Evolutionary conservation across 345 rosid genomes (phyloP).

Genomic region (Lumnitzera littorea): DNA sequence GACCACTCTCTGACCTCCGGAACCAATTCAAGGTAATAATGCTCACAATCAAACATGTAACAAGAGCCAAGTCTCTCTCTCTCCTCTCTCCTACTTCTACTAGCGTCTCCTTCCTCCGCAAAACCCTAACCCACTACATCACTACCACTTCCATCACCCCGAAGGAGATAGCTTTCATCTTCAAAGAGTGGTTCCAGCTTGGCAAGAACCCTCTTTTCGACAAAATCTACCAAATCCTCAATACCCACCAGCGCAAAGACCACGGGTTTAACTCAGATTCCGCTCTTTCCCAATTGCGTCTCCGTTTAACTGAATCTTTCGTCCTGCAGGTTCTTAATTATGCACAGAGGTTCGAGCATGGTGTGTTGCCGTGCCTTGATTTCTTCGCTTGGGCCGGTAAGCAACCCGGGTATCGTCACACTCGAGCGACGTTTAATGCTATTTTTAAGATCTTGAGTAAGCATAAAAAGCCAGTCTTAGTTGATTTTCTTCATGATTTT

Average conservation of each 20-base stretch:
- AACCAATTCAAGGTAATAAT: background rate
- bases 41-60: constrained; percentile 13
- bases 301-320: constrained; percentile 43
- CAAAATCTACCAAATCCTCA: constrained; percentile 37
- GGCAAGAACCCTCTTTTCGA: constrained; percentile 20
- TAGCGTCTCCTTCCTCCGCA: no score
- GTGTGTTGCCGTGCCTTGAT: constrained; percentile 58
- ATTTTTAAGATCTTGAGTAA: constrained; percentile 58
- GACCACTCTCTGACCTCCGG: background rate
- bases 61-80: constrained; percentile 6
- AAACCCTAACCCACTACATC: constrained; percentile 1
- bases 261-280: constrained; percentile 16
- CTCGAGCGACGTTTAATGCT: constrained; percentile 57
- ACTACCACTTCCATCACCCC: constrained; percentile 2
- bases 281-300: constrained; percentile 35
- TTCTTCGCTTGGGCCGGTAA: constrained; percentile 95
- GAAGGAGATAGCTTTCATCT: constrained; percentile 24
- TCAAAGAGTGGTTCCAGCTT: constrained; percentile 57
- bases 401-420: constrained; percentile 52
- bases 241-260: constrained; percentile 18
- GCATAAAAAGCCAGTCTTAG: constrained; percentile 29
- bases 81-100: background rate
- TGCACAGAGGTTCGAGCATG: constrained; percentile 21
- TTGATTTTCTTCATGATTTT: constrained; percentile 38
- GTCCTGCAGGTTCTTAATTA: constrained; percentile 55